Conservation (phyloP, 169 alveolate genomes). For the Plasmodium falciparum region DNA sequence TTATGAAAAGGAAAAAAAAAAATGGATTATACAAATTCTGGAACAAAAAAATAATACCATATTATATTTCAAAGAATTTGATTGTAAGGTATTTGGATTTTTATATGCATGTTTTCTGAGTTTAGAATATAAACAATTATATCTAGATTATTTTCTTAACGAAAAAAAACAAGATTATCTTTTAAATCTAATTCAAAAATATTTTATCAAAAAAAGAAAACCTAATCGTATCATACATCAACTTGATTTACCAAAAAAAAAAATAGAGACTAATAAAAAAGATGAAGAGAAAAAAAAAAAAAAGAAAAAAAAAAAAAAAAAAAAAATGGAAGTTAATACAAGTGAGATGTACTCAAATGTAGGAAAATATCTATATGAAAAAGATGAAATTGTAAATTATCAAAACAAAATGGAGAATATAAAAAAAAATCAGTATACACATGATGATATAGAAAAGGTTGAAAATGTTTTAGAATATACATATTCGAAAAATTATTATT, state of each 20-base stretch:
- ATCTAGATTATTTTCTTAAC: slow-evolving; percentile 54
- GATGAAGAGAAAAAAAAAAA: slow-evolving; percentile 16
- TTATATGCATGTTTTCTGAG: slow-evolving; percentile 67
- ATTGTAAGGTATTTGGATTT: slow-evolving; percentile 73
- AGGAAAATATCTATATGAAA: too few relatives aligned
- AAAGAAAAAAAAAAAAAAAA: slow-evolving; percentile 13
- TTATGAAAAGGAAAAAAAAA: slow-evolving; percentile 63
- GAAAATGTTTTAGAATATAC: too few relatives aligned
- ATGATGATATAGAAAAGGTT: too few relatives aligned
- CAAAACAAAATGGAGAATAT: too few relatives aligned
- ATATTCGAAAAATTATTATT: too few relatives aligned
- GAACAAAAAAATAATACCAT: slow-evolving; percentile 41
- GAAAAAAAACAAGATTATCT: slow-evolving; percentile 59
- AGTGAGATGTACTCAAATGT: too few relatives aligned
- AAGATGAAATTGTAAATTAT: too few relatives aligned
- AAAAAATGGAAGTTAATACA: not conserved
- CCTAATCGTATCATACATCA: slow-evolving; percentile 18
- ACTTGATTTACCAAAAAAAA: not conserved
- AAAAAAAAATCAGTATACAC: too few relatives aligned
- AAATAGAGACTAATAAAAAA: not conserved
- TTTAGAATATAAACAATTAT: slow-evolving; percentile 63
- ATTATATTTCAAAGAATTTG: slow-evolving; percentile 68
- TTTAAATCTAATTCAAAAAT: slow-evolving; percentile 33
- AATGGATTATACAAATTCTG: slow-evolving; percentile 60
- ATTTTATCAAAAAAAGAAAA: slow-evolving; percentile 9